Evolutionary conservation across 2,329 filamentous ascomycete genomes (phyloP).

Genomic region (Alternaria sp.): DNA sequence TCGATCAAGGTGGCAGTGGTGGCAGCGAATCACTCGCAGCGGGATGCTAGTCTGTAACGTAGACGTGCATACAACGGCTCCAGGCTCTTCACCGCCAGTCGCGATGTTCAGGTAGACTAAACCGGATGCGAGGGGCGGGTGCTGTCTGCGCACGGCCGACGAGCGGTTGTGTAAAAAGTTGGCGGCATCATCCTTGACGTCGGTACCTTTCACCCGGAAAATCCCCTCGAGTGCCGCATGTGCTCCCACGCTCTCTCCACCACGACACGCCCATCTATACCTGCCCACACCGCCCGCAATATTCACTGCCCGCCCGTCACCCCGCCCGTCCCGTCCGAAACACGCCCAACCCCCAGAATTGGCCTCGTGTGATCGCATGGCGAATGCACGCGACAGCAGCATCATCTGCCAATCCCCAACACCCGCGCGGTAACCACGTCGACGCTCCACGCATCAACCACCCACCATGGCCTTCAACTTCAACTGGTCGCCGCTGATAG

Average conservation of each 20-base stretch:
- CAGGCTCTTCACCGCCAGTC: slow-evolving; percentile 18
- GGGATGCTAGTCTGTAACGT: neutral
- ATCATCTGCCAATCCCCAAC: slow-evolving; percentile 27
- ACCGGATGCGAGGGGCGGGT: neutral
- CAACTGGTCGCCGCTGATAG: slow-evolving; percentile 99
- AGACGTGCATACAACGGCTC: slow-evolving; percentile 4
- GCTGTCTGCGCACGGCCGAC: slow-evolving; percentile 12
- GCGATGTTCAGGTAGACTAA: neutral
- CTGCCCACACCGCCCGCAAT: slow-evolving; percentile 1
- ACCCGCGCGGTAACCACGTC: slow-evolving; percentile 23
- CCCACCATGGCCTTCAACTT: slow-evolving; percentile 96
- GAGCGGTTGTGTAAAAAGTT: slow-evolving; percentile 26
- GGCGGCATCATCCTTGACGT: slow-evolving; percentile 24
- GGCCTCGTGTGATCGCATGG: slow-evolving; percentile 40
- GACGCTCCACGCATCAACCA: slow-evolving; percentile 17
- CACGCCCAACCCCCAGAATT: slow-evolving; percentile 18
- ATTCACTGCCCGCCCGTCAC: neutral
- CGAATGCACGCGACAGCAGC: slow-evolving; percentile 48
- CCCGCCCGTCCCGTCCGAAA: slow-evolving; percentile 4
- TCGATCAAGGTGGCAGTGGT: neutral
- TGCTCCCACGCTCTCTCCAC: slow-evolving; percentile 28
- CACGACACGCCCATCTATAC: slow-evolving; percentile 19
- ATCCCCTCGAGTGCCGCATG: slow-evolving; percentile 25
- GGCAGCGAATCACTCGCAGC: slow-evolving; percentile 5
- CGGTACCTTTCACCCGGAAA: slow-evolving; percentile 32